phyloP scores from a whole-genome alignment of 371 early-diverging fungal genomes.

The Circinella umbellata region DNA sequence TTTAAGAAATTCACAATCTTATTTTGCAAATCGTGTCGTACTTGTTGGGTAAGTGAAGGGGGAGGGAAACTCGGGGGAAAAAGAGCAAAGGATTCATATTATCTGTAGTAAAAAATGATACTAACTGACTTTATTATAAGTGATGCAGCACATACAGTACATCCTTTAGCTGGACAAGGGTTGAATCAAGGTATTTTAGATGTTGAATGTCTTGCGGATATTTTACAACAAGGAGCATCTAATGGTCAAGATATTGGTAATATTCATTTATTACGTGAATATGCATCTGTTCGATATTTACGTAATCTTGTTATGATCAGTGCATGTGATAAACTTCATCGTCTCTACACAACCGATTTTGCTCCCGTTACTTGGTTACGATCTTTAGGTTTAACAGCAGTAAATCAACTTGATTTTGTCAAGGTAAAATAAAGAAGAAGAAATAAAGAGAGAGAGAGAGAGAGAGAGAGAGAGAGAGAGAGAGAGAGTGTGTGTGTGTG shows the following conservation, averaged over 20 bases:
- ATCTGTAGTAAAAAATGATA: too few relatives aligned
- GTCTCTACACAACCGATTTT: conserved; percentile 73
- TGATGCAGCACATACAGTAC: conserved; percentile 97
- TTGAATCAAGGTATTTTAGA: conserved; percentile 93
- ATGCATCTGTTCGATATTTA: conserved; percentile 79
- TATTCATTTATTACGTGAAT: conserved; percentile 68
- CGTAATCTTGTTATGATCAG: conserved; percentile 86
- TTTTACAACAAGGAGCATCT: conserved; percentile 64
- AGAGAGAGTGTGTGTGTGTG: too few relatives aligned
- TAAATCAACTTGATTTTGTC: conserved; percentile 60
- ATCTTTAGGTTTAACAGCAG: conserved; percentile 68
- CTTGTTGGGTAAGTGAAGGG: conserved; percentile 73
- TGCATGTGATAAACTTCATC: conserved; percentile 80
- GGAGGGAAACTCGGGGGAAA: too few relatives aligned
- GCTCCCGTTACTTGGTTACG: conserved; percentile 69
- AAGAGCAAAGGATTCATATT: too few relatives aligned
- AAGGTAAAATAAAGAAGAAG: too few relatives aligned
- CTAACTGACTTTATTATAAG: conserved; percentile 35
- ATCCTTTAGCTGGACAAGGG: conserved; percentile 97
- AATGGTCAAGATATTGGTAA: conserved; percentile 85
- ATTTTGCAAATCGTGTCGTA: conserved; percentile 80
- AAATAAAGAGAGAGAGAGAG: background rate
- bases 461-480: background rate
- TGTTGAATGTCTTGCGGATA: conserved; percentile 69
- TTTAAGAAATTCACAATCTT: conserved; percentile 78